Base-by-base conservation (phyloP, 176 grass and related monocot genomes). In the Melocanna baccifera region DNA sequence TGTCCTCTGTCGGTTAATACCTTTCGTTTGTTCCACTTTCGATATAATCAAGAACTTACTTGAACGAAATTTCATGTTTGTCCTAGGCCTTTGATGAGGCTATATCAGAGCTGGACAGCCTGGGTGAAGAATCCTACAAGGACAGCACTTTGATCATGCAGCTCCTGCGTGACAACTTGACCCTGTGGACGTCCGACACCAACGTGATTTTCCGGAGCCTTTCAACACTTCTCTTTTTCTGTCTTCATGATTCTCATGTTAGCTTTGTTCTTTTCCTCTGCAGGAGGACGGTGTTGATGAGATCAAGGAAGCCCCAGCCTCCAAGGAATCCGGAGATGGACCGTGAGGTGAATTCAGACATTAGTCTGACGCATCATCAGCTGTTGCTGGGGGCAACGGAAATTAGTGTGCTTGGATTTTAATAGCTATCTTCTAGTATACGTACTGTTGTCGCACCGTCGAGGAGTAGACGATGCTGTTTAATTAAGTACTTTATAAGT, bases 101-200 rank as follows among this genome's bases (percentile, higher is more conserved):
- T 25, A 96, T 96, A 36, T 93, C 94, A 53, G 94, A 96, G 77
- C 84, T 96, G 50, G 94, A 96, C 85, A 96, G 91, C 69, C 86
- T 96, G 84, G 94, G 94, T 6, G 94, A 96, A 87, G 94, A 96
- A 76, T 96, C 94, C 32, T 96, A 96, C 94, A 96, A 96, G 81
- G 94, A 96, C 89, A 93, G 91, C 84, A 96, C 94, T 69, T 71
- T 96, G 86, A 96, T 96, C 61, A 96, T 96, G 94, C 94, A 96
- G 68, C 94, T 96, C 28, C 84, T 96, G 41, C 91, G 94, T 85
- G 94, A 96, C 67, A 96, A 96, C 74, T 77, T 96, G 91, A 96
- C 94, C 77, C 86, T 96, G 19, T 96, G 94, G 94, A 96, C 94
- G 39, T 93, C 94, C 9, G 94, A 96, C 86, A 86, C 91, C 66